A percentile compares a stretch with the other conserved stretches of the same genome.
phyloP scores from a whole-genome alignment of 257 asterid genomes.

The Plantago major region DNA sequence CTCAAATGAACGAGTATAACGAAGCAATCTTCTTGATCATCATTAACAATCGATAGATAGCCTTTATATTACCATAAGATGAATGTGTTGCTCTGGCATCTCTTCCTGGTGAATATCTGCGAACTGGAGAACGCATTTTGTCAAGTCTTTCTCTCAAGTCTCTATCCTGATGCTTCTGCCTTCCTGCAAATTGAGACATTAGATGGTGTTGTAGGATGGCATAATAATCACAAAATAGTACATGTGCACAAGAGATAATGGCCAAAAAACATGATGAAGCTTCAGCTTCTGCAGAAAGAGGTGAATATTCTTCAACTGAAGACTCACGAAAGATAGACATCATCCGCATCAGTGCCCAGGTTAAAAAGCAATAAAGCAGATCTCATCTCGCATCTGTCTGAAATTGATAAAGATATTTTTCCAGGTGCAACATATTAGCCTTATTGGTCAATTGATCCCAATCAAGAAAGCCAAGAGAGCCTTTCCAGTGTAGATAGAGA shows the following conservation, averaged over 20 bases:
- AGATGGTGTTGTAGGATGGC: neutral
- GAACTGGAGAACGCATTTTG: conserved; percentile 70
- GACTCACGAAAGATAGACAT: conserved; percentile 24
- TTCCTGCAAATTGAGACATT: conserved; percentile 40
- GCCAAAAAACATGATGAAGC: conserved; percentile 13
- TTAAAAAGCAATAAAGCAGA: conserved; percentile 33
- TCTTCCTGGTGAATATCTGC: conserved; percentile 50
- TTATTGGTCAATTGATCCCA: conserved; percentile 30
- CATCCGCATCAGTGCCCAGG: conserved; percentile 25
- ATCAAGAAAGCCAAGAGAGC: conserved; percentile 42
- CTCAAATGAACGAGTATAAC: conserved; percentile 1
- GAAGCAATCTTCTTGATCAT: neutral
- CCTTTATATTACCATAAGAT: conserved; percentile 45
- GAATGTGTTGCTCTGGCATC: conserved; percentile 44
- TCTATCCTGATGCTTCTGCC: conserved; percentile 54
- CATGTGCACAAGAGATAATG: conserved; percentile 21
- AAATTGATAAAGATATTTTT: conserved; percentile 33
- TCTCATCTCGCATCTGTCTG: conserved; percentile 40
- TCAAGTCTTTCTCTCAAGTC: conserved; percentile 86
- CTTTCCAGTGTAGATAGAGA: conserved; percentile 27
- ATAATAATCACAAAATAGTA: conserved; percentile 12
- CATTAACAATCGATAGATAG: too few species aligned
- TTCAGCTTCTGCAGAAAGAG: conserved; percentile 33
- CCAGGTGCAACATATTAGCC: conserved; percentile 34
- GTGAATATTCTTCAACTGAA: conserved; percentile 36